phyloP scores from a whole-genome alignment of 768 basidiomycete genomes.

The Termitomyces sp. region DNA sequence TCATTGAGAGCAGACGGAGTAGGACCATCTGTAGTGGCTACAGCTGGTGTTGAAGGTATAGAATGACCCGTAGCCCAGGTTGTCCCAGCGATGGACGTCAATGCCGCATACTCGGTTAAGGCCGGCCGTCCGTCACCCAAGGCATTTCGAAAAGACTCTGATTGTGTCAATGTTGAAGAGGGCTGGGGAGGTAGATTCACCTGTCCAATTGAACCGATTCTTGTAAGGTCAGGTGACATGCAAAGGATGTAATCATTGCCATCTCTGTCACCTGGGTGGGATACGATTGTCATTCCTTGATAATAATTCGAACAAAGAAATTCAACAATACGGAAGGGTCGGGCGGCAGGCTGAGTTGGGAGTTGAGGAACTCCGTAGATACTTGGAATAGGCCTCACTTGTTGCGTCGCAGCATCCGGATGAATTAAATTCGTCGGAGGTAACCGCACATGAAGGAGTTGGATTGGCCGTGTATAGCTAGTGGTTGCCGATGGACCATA shows the following conservation, averaged over 20 bases:
- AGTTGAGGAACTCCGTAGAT: conserved; percentile 48
- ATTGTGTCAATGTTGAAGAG: conserved; percentile 23
- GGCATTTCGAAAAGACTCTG: conserved; percentile 32
- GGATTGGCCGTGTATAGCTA: conserved; percentile 40
- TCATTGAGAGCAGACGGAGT: conserved; percentile 68
- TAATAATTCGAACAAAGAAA: conserved; percentile 64
- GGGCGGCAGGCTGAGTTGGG: conserved; percentile 41
- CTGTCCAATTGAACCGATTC: conserved; percentile 68
- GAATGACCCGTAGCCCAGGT: conserved; percentile 81
- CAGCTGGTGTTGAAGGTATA: conserved; percentile 24
- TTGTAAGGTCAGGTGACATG: conserved; percentile 70
- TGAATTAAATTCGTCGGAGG: conserved; percentile 75
- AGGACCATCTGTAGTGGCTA: conserved; percentile 36
- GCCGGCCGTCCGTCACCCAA: conserved; percentile 47
- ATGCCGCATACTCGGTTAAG: conserved; percentile 72
- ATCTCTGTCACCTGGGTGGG: conserved; percentile 74
- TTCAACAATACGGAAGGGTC: conserved; percentile 55
- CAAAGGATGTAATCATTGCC: conserved; percentile 75
- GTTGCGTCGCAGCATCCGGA: conserved; percentile 63
- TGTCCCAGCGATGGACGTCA: conserved; percentile 76
- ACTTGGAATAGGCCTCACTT: conserved; percentile 41
- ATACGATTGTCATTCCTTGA: conserved; percentile 63
- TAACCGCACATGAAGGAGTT: conserved; percentile 75
- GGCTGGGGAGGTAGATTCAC: conserved; percentile 46
- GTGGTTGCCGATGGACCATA: conserved; percentile 33